Conservation (phyloP, 495 filamentous ascomycete genomes). For the Arthonia radiata region DNA sequence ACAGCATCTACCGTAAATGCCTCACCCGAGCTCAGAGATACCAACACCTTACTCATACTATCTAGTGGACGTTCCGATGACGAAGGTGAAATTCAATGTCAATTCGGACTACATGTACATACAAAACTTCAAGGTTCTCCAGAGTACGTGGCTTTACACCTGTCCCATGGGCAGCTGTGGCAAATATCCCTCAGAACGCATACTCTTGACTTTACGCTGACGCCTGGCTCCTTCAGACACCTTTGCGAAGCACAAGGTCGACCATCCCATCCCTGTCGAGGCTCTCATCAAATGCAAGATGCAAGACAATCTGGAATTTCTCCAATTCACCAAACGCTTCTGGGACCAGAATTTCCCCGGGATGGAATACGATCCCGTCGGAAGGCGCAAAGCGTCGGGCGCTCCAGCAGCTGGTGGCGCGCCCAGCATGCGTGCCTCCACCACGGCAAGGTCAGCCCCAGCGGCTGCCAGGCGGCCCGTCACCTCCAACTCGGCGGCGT, state of each 20-base stretch:
- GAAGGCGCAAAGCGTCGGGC: slow-evolving; percentile 55
- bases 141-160: slow-evolving; percentile 35
- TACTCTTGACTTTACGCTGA: slow-evolving; percentile 2
- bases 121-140: slow-evolving; percentile 90
- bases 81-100: slow-evolving; percentile 90
- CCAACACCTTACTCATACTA: slow-evolving; percentile 3
- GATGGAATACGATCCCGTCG: slow-evolving; percentile 79
- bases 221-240: slow-evolving; percentile 26
- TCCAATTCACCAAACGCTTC: slow-evolving; percentile 86
- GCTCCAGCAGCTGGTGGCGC: slow-evolving; percentile 27
- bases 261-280: slow-evolving; percentile 70
- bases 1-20: slow-evolving; percentile 70
- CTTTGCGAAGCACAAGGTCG: slow-evolving; percentile 65
- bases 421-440: slow-evolving; percentile 16
- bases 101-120: slow-evolving; percentile 93
- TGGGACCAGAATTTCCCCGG: slow-evolving; percentile 98
- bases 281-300: slow-evolving; percentile 90
- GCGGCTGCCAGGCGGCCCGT: slow-evolving; percentile 34
- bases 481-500: slow-evolving; percentile 20
- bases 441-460: slow-evolving; percentile 16
- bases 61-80: slow-evolving; percentile 78
- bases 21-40: neutral
- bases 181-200: neutral
- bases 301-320: slow-evolving; percentile 98
- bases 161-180: neutral